Evolutionary conservation across 805 yeast species (phyloP).

Genomic region (Ogataea wickerhamii): DNA sequence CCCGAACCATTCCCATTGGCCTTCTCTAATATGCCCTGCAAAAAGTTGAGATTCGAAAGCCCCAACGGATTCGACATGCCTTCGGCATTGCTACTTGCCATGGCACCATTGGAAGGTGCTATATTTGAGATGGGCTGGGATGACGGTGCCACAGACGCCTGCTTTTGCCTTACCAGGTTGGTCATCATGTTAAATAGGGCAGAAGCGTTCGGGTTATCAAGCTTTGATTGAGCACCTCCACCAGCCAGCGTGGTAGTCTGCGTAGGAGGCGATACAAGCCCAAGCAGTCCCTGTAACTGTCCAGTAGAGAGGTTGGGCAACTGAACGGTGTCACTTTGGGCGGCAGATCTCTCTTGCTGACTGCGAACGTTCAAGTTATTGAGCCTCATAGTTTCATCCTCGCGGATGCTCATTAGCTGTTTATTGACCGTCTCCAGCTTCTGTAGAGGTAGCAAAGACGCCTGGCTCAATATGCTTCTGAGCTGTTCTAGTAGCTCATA

Average conservation of each 20-base stretch:
- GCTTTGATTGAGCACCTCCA: background rate
- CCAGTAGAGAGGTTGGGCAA: conserved; percentile 36
- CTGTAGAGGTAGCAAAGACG: conserved; percentile 25
- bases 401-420: conserved; percentile 31
- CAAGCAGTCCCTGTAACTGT: conserved; percentile 23
- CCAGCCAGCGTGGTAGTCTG: conserved; percentile 1
- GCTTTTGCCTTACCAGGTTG: conserved; percentile 16
- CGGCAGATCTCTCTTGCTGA: conserved; percentile 22
- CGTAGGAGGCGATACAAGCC: conserved; percentile 7
- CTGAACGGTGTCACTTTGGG: background rate
- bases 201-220: conserved; percentile 17
- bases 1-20: conserved; percentile 1
- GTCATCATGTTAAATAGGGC: conserved; percentile 26
- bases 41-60: conserved; percentile 12
- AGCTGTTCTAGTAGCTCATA: conserved; percentile 44
- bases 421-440: conserved; percentile 31
- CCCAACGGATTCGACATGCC: conserved; percentile 9
- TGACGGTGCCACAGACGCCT: conserved; percentile 4
- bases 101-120: background rate
- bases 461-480: conserved; percentile 34
- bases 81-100: conserved; percentile 2
- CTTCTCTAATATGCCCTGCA: conserved; percentile 15
- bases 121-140: background rate
- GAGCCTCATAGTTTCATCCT: conserved; percentile 32
- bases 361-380: conserved; percentile 22